These are phyloP conservation scores for Nasturtium officinale DNA, from an alignment of 345 rosid species.

Conservation along the genomic window DNA sequence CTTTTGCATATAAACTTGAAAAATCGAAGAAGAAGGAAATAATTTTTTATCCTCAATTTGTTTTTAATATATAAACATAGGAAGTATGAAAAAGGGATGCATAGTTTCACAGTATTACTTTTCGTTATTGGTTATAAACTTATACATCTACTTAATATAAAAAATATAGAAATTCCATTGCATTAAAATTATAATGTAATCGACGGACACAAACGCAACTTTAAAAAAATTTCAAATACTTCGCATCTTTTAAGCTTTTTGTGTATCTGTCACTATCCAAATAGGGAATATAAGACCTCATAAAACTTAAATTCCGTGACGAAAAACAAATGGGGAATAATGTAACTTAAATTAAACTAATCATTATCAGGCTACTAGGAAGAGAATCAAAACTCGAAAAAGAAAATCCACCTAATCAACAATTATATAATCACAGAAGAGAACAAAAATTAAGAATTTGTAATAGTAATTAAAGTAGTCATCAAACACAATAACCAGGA, in stretches of 20 bases:
- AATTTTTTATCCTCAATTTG: no score
- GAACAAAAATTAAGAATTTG: slow-evolving; percentile 14
- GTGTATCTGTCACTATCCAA: slow-evolving; percentile 20
- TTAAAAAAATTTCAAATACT: neutral
- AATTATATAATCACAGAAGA: slow-evolving; percentile 41
- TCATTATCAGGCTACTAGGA: slow-evolving; percentile 17
- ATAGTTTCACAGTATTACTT: neutral
- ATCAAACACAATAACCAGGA: slow-evolving; percentile 37
- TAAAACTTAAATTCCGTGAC: slow-evolving; percentile 1
- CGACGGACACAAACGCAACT: neutral
- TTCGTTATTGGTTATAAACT: neutral
- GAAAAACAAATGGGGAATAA: slow-evolving; percentile 22
- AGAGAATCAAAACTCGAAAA: slow-evolving; percentile 31
- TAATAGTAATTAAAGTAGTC: neutral
- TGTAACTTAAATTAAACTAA: neutral
- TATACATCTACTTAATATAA: no score
- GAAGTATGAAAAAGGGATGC: neutral
- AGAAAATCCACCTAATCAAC: slow-evolving; percentile 27
- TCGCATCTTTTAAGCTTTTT: neutral
- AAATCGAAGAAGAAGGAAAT: neutral
- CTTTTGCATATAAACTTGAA: neutral
- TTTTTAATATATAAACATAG: neutral
- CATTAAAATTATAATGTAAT: neutral
- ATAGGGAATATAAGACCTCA: slow-evolving; percentile 20
- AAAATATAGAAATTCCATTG: neutral